phyloP scores from a whole-genome alignment of 1,284 basidiomycete species.

The Ceratobasidium sp. region DNA sequence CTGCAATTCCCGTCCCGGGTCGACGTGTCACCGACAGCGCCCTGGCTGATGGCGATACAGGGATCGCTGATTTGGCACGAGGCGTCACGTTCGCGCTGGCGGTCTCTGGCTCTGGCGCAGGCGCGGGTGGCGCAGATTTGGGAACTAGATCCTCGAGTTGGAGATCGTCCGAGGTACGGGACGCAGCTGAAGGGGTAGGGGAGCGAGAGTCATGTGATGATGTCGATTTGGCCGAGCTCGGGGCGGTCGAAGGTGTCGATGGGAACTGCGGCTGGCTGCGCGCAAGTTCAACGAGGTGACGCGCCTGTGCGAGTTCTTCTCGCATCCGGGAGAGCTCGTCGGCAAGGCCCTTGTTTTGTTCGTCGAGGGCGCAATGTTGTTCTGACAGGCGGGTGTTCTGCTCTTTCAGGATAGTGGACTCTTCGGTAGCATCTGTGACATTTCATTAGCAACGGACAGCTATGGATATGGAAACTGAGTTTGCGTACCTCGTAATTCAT shows the following conservation, averaged over 20 bases:
- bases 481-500: slow-evolving; percentile 89
- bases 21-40: slow-evolving; percentile 40
- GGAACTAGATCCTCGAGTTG: slow-evolving; percentile 29
- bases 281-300: slow-evolving; percentile 29
- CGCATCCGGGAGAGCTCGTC: slow-evolving; percentile 32
- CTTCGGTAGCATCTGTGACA: slow-evolving; percentile 81
- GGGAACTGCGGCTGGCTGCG: slow-evolving; percentile 24
- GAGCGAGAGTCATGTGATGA: slow-evolving; percentile 35
- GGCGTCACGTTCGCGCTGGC: slow-evolving; percentile 29
- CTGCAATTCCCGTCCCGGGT: slow-evolving; percentile 25
- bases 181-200: slow-evolving; percentile 31
- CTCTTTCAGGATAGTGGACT: slow-evolving; percentile 85
- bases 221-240: slow-evolving; percentile 24
- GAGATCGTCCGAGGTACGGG: slow-evolving; percentile 27
- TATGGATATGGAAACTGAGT: slow-evolving; percentile 17
- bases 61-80: slow-evolving; percentile 29
- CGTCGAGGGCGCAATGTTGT: slow-evolving; percentile 53
- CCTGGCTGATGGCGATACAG: slow-evolving; percentile 17
- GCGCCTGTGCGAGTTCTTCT: slow-evolving; percentile 28
- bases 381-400: slow-evolving; percentile 63
- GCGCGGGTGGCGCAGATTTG: slow-evolving; percentile 1
- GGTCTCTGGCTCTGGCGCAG: slow-evolving; percentile 34
- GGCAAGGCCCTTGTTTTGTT: slow-evolving; percentile 42
- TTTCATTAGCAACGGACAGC: slow-evolving; percentile 45
- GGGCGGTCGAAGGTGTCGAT: slow-evolving; percentile 34